Base-by-base conservation (phyloP, 768 basidiomycete species). In the Tricholoma furcatifolium region DNA sequence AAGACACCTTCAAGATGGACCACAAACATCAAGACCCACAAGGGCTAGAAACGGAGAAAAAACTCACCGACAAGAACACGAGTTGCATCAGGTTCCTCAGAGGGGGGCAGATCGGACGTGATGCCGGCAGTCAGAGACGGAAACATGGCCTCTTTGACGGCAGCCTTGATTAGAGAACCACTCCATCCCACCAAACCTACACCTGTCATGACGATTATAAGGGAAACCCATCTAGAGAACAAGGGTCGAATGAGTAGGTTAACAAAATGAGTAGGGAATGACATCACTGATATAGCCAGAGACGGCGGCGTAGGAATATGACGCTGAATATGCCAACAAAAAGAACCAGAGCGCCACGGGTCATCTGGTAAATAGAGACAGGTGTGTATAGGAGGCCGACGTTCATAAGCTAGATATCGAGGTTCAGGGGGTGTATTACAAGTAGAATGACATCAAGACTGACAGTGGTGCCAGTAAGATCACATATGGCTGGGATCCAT, bases 351-450 rank as follows among this genome's bases (percentile, higher is more conserved):
- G 93, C 88, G 46, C 95, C 94, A 53, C 89, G 85, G 55, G 87
- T 92, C 94, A 97, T 96, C 70, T 97, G 96, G 75, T 92, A 98
- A 61, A 98, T 93, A 39, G 91, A 94, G 50, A 99, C 97, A 24
- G 96, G 96, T 1, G 94, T 95, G 69, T 95, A 93, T 34, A 99
- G 80, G 43, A 99, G 80, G 50, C 97, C 97, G 59, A 96, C 78
- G 65, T 97, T 97, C 97, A 98, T 98, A 59, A 97, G 65, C 80
- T 82, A 53, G 39, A 35, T 50, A 53, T 32, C 39, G 54, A 50
- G 43, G 34, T n/a, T 32, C 43, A 42, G 47, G 44, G 21, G 23
- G 51, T 56, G n/a, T 55, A 40, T 8, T 35, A 32, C 15, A 35
- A 20, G 44, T 21, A 55, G 30, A 27, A 35, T 34, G 49, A 38